These are phyloP conservation scores for Phytopythium kandeliae DNA, from an alignment of 352 stramenopile genomes.

Conservation along the genomic window DNA sequence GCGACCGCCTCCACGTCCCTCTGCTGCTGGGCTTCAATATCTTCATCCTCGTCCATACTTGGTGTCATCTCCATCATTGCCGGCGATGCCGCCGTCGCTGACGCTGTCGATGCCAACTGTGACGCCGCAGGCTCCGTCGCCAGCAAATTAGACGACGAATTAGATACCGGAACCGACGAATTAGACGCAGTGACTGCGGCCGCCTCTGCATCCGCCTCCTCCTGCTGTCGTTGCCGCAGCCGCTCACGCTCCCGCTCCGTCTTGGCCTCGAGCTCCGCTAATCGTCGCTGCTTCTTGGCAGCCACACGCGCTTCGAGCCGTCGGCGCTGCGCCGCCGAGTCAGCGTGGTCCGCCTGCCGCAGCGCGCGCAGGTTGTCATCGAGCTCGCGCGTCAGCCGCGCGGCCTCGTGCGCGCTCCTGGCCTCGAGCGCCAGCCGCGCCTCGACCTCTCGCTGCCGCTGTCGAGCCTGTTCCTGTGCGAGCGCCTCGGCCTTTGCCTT, in stretches of 20 bases:
- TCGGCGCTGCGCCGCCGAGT: constrained; percentile 54
- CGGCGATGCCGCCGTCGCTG: not conserved
- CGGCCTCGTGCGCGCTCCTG: constrained; percentile 36
- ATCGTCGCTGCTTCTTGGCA: constrained; percentile 73
- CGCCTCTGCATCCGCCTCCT: constrained; percentile 15
- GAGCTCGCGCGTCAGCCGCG: constrained; percentile 59
- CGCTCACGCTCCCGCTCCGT: constrained; percentile 44
- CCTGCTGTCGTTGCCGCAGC: constrained; percentile 37
- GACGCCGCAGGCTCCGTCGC: too few species aligned
- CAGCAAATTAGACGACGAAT: too few species aligned
- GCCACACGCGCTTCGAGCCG: constrained; percentile 69
- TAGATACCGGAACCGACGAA: too few species aligned
- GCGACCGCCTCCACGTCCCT: constrained; percentile 46
- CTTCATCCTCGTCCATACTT: too few species aligned
- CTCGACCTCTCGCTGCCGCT: constrained; percentile 41
- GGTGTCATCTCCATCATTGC: too few species aligned
- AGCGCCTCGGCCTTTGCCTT: constrained; percentile 26
- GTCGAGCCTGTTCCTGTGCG: constrained; percentile 48
- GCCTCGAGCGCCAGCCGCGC: constrained; percentile 42
- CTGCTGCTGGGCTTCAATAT: constrained; percentile 48
- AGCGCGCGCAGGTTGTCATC: constrained; percentile 56
- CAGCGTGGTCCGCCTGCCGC: constrained; percentile 43
- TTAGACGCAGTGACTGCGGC: too few species aligned
- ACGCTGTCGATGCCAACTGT: too few species aligned
- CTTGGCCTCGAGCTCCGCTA: constrained; percentile 68